Base-by-base conservation (phyloP, 2,329 filamentous ascomycete species). In the Penicillium thymicola region DNA sequence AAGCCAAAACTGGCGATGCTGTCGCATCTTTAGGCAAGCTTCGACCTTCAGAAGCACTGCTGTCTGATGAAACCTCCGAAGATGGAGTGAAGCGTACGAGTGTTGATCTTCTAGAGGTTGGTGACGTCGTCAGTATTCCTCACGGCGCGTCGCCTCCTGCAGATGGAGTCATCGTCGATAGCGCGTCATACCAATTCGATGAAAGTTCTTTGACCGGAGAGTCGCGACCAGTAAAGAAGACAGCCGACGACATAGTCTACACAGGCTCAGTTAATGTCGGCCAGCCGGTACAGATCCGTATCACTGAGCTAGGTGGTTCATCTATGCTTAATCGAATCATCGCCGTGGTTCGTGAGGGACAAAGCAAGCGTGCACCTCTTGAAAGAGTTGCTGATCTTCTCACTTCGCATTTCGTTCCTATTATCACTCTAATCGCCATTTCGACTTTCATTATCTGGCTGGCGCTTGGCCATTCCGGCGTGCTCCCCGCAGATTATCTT, bases 1-100 rank as follows among this genome's bases (percentile, higher is more conserved):
- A 96, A 74, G 88, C 91, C 0, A 93, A 89, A 67, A 91, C 92
- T 0, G 92, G 92, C 1, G 89, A 95, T 70, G 92, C 92, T 0
- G 88, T 97, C 2, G 85, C 89, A 34, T 86, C 89, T 59, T 78
- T 97, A 5, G 87, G 88, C 2, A 90, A 88, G 59, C 80, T 97
- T 32, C 83, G 90, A 16, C 92, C 92, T 0, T 86, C 83, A 0
- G 89, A 89, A 51, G 92, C 92, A 2, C 77, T 89, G 4, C 78
- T 97, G 11, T 77, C 36, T 9, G 54, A 63, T 21, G 52, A 43
- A 7, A 18, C 38, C 25, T 34, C 42, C 3, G 54, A 57, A 14
- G 65, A 62, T 13, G 61, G 52, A 16, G 68, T 74, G 41, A 67
- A 70, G 21, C 79, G 81, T 43, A 79, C 91, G 8, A 66, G 72